These are phyloP conservation scores for Dunaliella primolecta DNA, from an alignment of 139 green algal genomes.

Conservation along the genomic window DNA sequence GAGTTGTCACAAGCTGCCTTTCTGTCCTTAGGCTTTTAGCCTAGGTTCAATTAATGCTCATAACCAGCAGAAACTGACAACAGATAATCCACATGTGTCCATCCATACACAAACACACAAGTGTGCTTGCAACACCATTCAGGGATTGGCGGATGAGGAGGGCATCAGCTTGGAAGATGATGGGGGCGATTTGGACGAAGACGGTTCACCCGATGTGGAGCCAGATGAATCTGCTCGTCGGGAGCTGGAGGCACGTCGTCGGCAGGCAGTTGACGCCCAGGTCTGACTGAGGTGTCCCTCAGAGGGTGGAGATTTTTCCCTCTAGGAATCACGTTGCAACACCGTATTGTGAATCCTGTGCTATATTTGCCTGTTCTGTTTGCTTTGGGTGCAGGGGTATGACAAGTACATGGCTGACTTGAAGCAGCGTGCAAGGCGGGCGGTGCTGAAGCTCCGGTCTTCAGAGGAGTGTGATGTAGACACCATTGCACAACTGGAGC, in stretches of 20 bases:
- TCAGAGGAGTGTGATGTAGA: conserved; percentile 24
- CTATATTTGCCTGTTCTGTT: too few species aligned
- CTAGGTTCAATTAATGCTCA: not conserved
- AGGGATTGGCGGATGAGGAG: conserved; percentile 35
- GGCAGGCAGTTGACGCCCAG: not conserved
- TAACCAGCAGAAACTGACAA: not conserved
- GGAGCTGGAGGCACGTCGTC: not conserved
- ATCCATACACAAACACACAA: not conserved
- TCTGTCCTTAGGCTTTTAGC: not conserved
- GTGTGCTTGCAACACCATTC: not conserved
- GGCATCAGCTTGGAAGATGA: conserved; percentile 29
- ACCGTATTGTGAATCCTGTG: too few species aligned
- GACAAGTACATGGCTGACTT: conserved; percentile 33
- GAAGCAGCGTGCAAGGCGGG: conserved; percentile 11
- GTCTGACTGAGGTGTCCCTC: not conserved
- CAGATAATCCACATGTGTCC: not conserved
- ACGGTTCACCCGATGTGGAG: not conserved
- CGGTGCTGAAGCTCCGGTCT: conserved; percentile 23
- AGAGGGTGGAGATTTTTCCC: too few species aligned
- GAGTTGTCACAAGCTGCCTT: not conserved
- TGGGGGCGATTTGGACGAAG: too few species aligned
- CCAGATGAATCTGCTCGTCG: not conserved
- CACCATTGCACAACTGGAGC: conserved; percentile 38
- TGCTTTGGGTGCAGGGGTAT: conserved; percentile 33
- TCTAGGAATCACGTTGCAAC: too few species aligned